Percentiles rank a stretch among this genome's conserved stretches.
These are phyloP conservation scores for Elongisporangium prolatum DNA, from an alignment of 352 stramenopile species.

Conservation along the genomic window DNA sequence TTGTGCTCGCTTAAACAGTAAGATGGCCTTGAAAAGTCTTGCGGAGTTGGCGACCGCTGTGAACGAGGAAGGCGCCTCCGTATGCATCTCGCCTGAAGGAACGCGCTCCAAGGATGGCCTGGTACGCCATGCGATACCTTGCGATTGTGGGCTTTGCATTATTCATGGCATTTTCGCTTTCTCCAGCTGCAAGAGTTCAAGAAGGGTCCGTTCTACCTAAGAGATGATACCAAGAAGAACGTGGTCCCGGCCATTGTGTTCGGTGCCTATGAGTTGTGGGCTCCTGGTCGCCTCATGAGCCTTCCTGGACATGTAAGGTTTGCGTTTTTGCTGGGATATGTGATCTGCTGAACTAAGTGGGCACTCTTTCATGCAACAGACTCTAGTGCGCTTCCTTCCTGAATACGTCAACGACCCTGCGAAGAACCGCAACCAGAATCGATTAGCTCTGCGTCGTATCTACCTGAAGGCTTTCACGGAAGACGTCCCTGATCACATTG, in stretches of 20 bases:
- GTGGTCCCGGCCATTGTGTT: slow-evolving; percentile 73
- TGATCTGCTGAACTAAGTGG: neutral
- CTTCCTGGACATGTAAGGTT: slow-evolving; percentile 56
- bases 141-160: neutral
- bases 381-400: slow-evolving; percentile 68
- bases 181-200: slow-evolving; percentile 83
- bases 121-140: slow-evolving; percentile 22
- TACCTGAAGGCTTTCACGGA: slow-evolving; percentile 71
- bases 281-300: slow-evolving; percentile 65
- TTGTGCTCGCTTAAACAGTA: slow-evolving; percentile 14
- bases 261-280: slow-evolving; percentile 80
- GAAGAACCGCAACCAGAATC: slow-evolving; percentile 79
- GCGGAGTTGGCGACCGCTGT: slow-evolving; percentile 64
- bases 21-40: slow-evolving; percentile 58
- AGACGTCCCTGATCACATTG: slow-evolving; percentile 66
- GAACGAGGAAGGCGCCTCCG: slow-evolving; percentile 65
- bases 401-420: slow-evolving; percentile 60
- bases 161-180: neutral
- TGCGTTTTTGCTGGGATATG: neutral
- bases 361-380: slow-evolving; percentile 21
- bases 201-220: slow-evolving; percentile 83
- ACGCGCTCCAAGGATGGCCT: slow-evolving; percentile 79
- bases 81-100: slow-evolving; percentile 81
- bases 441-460: slow-evolving; percentile 69
- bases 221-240: slow-evolving; percentile 80